Conservation (phyloP, 2,329 filamentous ascomycete genomes). For the Fusarium pseudograminearum region DNA sequence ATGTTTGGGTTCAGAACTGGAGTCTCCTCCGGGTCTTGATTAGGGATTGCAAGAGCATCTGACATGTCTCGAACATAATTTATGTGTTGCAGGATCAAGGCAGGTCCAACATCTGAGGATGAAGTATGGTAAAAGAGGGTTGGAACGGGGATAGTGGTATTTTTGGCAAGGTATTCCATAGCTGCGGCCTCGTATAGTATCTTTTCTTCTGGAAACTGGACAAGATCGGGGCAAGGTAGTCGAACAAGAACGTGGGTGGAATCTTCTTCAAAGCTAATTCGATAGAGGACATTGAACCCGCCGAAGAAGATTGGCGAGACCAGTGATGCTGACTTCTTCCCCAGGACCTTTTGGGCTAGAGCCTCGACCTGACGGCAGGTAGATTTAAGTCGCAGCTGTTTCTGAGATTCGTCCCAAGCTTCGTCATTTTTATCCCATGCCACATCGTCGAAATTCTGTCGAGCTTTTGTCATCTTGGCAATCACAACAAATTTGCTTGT, state of each 20-base stretch:
- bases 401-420: background rate
- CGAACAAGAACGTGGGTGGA: background rate
- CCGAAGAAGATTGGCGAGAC: background rate
- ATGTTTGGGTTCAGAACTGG: background rate
- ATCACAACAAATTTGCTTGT: background rate
- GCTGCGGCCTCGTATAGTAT: background rate
- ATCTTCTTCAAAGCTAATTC: background rate
- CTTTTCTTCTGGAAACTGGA: background rate
- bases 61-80: background rate
- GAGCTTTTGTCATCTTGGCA: background rate
- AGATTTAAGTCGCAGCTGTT: rapidly evolving
- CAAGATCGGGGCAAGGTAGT: background rate
- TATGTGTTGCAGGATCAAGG: rapidly evolving
- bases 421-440: background rate
- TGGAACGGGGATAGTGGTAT: background rate
- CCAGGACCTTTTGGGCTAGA: rapidly evolving
- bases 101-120: rapidly evolving
- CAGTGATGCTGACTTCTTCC: background rate
- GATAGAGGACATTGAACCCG: background rate
- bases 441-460: background rate
- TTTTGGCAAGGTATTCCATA: rapidly evolving
- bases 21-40: background rate
- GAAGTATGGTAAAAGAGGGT: rapidly evolving
- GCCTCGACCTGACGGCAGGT: background rate
- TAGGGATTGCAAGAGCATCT: background rate